Conservation (phyloP, 495 filamentous ascomycete species). For the Ascodesmis nigricans region DNA sequence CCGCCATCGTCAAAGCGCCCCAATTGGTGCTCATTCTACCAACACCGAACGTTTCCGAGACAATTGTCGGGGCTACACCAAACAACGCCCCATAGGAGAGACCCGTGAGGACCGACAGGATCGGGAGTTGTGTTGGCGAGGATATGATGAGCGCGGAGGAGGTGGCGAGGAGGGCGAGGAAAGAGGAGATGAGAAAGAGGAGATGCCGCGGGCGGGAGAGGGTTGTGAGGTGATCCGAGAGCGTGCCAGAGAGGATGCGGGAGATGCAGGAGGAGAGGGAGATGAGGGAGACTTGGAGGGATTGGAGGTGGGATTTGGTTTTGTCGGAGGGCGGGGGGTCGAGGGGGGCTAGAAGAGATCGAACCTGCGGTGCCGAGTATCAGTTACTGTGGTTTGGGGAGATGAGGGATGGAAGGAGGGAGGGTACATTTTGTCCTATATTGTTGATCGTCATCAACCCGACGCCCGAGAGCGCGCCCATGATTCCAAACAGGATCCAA, state of each 20-base stretch:
- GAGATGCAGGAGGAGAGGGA: slow-evolving; percentile 81
- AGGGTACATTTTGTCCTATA: slow-evolving; percentile 66
- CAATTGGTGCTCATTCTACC: slow-evolving; percentile 77
- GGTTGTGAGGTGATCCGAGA: slow-evolving; percentile 71
- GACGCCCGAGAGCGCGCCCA: slow-evolving; percentile 76
- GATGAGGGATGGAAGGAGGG: slow-evolving; percentile 3
- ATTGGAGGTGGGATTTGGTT: too few species aligned
- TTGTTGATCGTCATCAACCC: slow-evolving; percentile 99
- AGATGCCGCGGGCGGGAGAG: slow-evolving; percentile 56
- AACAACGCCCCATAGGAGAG: slow-evolving; percentile 88
- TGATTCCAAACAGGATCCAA: slow-evolving; percentile 67
- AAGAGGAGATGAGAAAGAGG: slow-evolving; percentile 58
- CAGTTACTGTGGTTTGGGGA: too few species aligned
- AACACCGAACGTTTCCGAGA: slow-evolving; percentile 73
- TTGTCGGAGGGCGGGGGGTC: too few species aligned
- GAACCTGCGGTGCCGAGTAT: slow-evolving; percentile 30
- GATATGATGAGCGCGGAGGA: slow-evolving; percentile 53
- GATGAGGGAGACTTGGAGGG: slow-evolving; percentile 83
- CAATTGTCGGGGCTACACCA: slow-evolving; percentile 79
- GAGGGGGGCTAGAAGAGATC: slow-evolving; percentile 28
- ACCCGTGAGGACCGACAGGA: slow-evolving; percentile 66
- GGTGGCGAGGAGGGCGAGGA: slow-evolving; percentile 63
- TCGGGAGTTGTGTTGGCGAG: slow-evolving; percentile 54
- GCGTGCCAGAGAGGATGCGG: slow-evolving; percentile 40
- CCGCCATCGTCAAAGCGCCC: slow-evolving; percentile 79